Conservation (phyloP, 192 early-diverging fungal species). For the Linnemannia zychae region DNA sequence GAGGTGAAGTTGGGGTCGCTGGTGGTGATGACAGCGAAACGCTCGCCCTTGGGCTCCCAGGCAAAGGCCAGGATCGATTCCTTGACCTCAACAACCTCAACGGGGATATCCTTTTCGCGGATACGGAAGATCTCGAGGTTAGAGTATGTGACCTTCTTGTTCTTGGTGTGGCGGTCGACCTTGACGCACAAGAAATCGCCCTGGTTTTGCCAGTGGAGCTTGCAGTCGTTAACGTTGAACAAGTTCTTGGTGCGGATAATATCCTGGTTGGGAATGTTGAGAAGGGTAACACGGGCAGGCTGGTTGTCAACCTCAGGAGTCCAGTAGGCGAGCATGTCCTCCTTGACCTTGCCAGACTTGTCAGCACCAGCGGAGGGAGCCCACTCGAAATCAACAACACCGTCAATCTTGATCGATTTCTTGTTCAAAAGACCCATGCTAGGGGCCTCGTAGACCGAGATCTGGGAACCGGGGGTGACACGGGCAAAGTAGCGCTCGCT, state of each 20-base stretch:
- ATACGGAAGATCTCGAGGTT: slow-evolving; percentile 97
- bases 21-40: slow-evolving; percentile 92
- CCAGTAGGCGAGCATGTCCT: slow-evolving; percentile 93
- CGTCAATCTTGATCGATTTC: slow-evolving; percentile 91
- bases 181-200: slow-evolving; percentile 94
- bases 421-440: slow-evolving; percentile 93
- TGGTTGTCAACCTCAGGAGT: slow-evolving; percentile 95
- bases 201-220: slow-evolving; percentile 91
- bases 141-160: slow-evolving; percentile 89
- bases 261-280: slow-evolving; percentile 86
- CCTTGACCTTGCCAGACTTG: slow-evolving; percentile 60
- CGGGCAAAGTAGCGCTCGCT: slow-evolving; percentile 96
- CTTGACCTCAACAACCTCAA: slow-evolving; percentile 95
- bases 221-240: slow-evolving; percentile 92
- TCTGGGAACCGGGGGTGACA: slow-evolving; percentile 76
- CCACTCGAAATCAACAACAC: slow-evolving; percentile 86
- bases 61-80: slow-evolving; percentile 86
- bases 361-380: slow-evolving; percentile 63
- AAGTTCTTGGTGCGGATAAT: slow-evolving; percentile 97
- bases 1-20: slow-evolving; percentile 70
- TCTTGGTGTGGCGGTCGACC: slow-evolving; percentile 91
- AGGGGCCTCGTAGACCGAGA: slow-evolving; percentile 95
- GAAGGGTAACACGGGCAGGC: slow-evolving; percentile 95
- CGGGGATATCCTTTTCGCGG: slow-evolving; percentile 93
- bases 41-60: slow-evolving; percentile 95